Percentiles rank a stretch among this genome's conserved stretches.
phyloP scores from a whole-genome alignment of 371 early-diverging fungal genomes.

The Apophysomyces variabilis region DNA sequence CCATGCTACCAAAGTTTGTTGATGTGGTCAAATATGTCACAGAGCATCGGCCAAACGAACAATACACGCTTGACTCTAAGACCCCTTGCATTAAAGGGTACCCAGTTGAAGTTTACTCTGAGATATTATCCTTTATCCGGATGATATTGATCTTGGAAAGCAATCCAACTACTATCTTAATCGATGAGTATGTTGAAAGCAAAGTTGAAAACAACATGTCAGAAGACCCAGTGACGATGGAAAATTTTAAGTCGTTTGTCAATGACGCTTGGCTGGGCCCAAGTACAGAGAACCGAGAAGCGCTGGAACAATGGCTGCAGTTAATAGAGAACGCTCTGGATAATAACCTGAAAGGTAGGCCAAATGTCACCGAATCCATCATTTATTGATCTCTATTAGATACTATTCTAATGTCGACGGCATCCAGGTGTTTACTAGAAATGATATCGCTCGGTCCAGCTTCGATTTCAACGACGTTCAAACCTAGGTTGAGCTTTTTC shows the following conservation, averaged over 20 bases:
- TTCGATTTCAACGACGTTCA: slow-evolving; percentile 61
- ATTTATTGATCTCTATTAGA: slow-evolving; percentile 34
- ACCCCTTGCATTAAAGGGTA: slow-evolving; percentile 51
- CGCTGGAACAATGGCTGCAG: slow-evolving; percentile 53
- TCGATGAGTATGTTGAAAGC: slow-evolving; percentile 59
- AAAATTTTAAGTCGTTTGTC: slow-evolving; percentile 44
- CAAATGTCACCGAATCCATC: background rate
- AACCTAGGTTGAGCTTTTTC: slow-evolving; percentile 63
- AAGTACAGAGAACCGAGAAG: slow-evolving; percentile 34
- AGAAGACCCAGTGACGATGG: slow-evolving; percentile 44
- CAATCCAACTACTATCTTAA: slow-evolving; percentile 50
- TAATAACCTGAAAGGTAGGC: slow-evolving; percentile 39
- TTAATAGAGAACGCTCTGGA: slow-evolving; percentile 63
- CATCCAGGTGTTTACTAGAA: slow-evolving; percentile 73
- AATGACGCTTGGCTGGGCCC: slow-evolving; percentile 46
- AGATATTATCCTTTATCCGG: slow-evolving; percentile 60
- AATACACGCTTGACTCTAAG: slow-evolving; percentile 41
- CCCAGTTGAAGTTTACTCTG: slow-evolving; percentile 62
- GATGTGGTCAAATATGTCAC: slow-evolving; percentile 52
- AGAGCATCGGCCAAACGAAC: slow-evolving; percentile 34
- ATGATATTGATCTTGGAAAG: slow-evolving; percentile 60
- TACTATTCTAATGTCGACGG: slow-evolving; percentile 63
- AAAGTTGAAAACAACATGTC: slow-evolving; percentile 62
- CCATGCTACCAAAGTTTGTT: slow-evolving; percentile 52
- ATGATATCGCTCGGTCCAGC: slow-evolving; percentile 76